These are phyloP conservation scores for Polyporus tsugae DNA, from an alignment of 1,284 basidiomycete genomes.

Conservation along the genomic window DNA sequence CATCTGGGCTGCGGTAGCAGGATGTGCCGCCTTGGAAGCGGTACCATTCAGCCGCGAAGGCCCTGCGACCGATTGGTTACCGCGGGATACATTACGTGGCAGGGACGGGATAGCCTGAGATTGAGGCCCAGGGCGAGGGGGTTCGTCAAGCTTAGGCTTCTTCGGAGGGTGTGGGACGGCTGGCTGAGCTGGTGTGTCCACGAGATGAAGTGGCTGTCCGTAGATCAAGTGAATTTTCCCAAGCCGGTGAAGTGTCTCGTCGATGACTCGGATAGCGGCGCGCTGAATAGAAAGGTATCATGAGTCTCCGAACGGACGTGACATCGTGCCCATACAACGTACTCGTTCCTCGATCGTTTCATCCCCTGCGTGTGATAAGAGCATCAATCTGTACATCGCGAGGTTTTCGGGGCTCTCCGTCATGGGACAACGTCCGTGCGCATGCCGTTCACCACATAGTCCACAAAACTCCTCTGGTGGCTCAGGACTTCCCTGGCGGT, in stretches of 20 bases:
- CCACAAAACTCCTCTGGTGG: conserved; percentile 53
- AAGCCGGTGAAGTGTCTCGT: conserved; percentile 61
- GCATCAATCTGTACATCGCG: conserved; percentile 70
- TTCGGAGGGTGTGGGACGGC: conserved; percentile 19
- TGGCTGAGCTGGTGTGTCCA: conserved; percentile 44
- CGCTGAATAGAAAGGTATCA: conserved; percentile 47
- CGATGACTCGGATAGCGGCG: conserved; percentile 71
- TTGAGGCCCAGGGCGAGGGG: conserved; percentile 5
- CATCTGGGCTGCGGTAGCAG: conserved; percentile 23
- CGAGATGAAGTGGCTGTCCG: conserved; percentile 67
- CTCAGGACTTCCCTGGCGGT: conserved; percentile 20
- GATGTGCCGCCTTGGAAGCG: not conserved
- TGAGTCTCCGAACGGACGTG: conserved; percentile 15
- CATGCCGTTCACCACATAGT: conserved; percentile 66
- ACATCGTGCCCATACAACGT: conserved; percentile 34
- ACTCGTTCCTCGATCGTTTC: conserved; percentile 73
- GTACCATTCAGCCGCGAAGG: conserved; percentile 20
- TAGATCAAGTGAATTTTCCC: conserved; percentile 62
- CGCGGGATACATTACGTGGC: conserved; percentile 4
- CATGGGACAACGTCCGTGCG: conserved; percentile 64
- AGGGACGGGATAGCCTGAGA: not conserved
- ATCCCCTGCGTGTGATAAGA: conserved; percentile 65
- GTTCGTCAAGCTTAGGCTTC: conserved; percentile 23
- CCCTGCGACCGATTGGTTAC: conserved; percentile 20
- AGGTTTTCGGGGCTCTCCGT: conserved; percentile 68